Evolutionary conservation across 2,329 filamentous ascomycete species (phyloP).

Genomic region (Coniosporium tulheliwenetii): DNA sequence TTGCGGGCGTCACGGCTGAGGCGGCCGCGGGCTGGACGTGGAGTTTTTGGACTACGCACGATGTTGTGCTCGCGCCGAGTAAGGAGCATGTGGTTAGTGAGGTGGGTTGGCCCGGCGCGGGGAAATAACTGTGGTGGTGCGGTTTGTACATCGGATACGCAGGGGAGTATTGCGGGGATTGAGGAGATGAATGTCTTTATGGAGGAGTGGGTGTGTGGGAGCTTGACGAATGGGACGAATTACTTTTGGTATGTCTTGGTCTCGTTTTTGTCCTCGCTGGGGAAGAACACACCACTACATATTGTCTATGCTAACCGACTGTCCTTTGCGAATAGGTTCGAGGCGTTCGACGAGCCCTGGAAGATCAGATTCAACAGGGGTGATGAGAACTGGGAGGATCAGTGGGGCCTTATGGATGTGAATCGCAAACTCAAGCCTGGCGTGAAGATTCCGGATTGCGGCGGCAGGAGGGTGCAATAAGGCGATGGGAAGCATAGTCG

Average conservation of each 20-base stretch:
- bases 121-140: constrained; percentile 59
- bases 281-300: background rate
- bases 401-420: constrained; percentile 86
- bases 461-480: constrained; percentile 42
- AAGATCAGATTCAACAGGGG: constrained; percentile 57
- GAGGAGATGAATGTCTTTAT: constrained; percentile 75
- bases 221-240: constrained; percentile 66
- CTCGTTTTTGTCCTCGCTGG: background rate
- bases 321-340: constrained; percentile 42
- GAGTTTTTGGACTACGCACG: constrained; percentile 61
- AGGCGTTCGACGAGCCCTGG: constrained; percentile 95
- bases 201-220: constrained; percentile 68
- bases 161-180: constrained; percentile 65
- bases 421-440: constrained; percentile 72
- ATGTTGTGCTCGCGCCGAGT: constrained; percentile 42
- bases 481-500: background rate
- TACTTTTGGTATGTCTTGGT: constrained; percentile 64
- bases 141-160: constrained; percentile 35
- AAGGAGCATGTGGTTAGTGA: constrained; percentile 66
- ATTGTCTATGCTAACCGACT: background rate
- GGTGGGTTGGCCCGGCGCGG: constrained; percentile 77
- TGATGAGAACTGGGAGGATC: constrained; percentile 71
- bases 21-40: constrained; percentile 67
- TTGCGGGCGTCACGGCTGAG: constrained; percentile 57
- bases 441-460: constrained; percentile 75